Base-by-base conservation (phyloP, 768 basidiomycete genomes). In the Plicaturopsis crispa region DNA sequence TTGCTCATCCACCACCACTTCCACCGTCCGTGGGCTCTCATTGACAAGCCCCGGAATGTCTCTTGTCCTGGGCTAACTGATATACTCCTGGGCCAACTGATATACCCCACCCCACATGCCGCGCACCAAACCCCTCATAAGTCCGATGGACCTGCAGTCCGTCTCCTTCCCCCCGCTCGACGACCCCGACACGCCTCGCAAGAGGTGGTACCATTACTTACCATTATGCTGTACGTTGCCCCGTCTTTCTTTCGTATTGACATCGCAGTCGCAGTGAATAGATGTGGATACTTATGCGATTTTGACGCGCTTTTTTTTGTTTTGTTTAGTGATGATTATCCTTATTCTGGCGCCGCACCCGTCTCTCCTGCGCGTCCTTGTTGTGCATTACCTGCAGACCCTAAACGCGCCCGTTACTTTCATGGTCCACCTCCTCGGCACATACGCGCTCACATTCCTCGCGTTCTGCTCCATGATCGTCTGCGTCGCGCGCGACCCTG, bases 271-370 rank as follows among this genome's bases (percentile, higher is more conserved):
- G 22, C 11, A 13, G 13, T 33, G 35, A 31, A 37, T 32, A 22
- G 20, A 28, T 5, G 24, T 31, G 11, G n/a, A n/a, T n/a, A n/a
- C 19, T 18, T 7, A 46, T 23, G 10, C 33, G 17, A 8, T 10
- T 34, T 34, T 18, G 19, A 34, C 13, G n/a, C n/a, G n/a, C n/a
- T n/a, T n/a, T n/a, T n/a, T 37, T 3, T 23, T 22, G 39, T 11
- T 35, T 24, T n/a, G n/a, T n/a, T n/a, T 42, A 77, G 76, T 57
- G 12, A 56, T 74, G 12, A 49, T 87, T 19, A 36, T 68, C 17
- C 55, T 86, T 28, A 72, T 88, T 36, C 53, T 87, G 4, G 70
- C 73, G 6, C 85, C 86, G 6, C 87, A 87, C 24, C 84, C 84
- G 1, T 87, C 86, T 4, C 61, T 80, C 49, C 60, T 88, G 11